Conservation (phyloP, 345 rosid species). For the Dovyalis caffra region DNA sequence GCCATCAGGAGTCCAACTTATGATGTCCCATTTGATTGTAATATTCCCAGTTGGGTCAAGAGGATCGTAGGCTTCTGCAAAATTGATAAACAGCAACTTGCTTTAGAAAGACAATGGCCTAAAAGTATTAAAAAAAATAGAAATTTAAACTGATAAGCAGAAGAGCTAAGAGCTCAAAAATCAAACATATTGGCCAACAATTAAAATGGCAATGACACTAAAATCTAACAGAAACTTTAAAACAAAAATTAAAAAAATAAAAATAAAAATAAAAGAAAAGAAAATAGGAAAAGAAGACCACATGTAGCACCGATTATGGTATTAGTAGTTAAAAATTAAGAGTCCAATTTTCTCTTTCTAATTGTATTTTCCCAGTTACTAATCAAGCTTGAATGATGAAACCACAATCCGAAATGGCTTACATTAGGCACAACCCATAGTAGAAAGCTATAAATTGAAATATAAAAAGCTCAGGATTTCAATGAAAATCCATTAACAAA, state of each 20-base stretch:
- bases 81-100: constrained; percentile 8
- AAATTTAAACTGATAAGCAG: background rate
- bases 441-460: background rate
- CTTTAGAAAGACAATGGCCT: background rate
- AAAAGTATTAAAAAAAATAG: background rate
- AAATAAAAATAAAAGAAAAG: no score
- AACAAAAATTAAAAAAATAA: no score
- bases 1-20: constrained; percentile 83
- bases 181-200: background rate
- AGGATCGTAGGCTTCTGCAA: constrained; percentile 75
- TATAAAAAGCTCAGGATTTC: background rate
- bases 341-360: background rate
- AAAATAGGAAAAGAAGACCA: no score
- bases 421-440: background rate
- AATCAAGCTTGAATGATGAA: background rate
- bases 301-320: no score
- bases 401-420: background rate
- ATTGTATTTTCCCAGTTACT: background rate
- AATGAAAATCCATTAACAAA: background rate
- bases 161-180: background rate
- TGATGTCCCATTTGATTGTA: constrained; percentile 91
- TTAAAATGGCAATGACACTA: background rate
- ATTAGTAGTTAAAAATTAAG: no score
- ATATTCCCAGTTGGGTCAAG: constrained; percentile 89
- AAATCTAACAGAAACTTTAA: background rate